Percentiles rank a stretch among this genome's conserved stretches.
Evolutionary conservation across 2,329 filamentous ascomycete genomes (phyloP).

Genomic region (Corinectria fuckeliana): DNA sequence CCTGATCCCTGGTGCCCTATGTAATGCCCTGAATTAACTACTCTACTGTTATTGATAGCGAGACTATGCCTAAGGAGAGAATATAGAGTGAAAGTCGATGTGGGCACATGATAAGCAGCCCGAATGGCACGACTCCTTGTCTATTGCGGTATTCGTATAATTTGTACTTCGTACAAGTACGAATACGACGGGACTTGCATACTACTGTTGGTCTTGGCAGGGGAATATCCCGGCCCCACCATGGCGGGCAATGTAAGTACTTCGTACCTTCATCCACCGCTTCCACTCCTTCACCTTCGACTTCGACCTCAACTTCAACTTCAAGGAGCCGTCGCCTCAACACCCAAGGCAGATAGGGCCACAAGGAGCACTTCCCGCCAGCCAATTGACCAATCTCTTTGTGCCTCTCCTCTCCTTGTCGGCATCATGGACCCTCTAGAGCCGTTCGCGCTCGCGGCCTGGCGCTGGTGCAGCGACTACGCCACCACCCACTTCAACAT

Average conservation of each 20-base stretch:
- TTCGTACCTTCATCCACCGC: conserved; percentile 7
- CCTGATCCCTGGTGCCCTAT: too few species aligned
- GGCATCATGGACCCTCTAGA: conserved; percentile 27
- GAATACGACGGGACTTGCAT: conserved; percentile 26
- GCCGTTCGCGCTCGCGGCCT: conserved; percentile 26
- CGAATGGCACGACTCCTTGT: too few species aligned
- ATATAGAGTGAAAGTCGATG: too few species aligned
- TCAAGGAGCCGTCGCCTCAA: not conserved
- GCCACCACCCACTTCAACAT: conserved; percentile 32
- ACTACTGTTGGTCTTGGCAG: conserved; percentile 22
- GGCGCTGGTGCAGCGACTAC: conserved; percentile 29
- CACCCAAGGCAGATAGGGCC: not conserved
- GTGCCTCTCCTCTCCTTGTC: not conserved
- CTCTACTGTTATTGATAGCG: too few species aligned
- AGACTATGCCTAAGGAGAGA: too few species aligned
- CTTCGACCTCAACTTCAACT: not conserved
- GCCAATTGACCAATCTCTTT: conserved; percentile 7
- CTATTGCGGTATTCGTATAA: too few species aligned
- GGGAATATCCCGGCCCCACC: conserved; percentile 21
- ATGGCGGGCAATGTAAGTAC: too few species aligned
- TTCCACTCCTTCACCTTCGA: not conserved
- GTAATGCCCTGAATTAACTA: too few species aligned
- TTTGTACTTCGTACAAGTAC: too few species aligned
- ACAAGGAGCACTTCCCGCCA: not conserved
- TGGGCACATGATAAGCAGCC: too few species aligned